Percentiles rank a stretch among this genome's conserved stretches.
Evolutionary conservation across 192 early-diverging fungal genomes (phyloP).

Genomic region (Gonapodya sp.): DNA sequence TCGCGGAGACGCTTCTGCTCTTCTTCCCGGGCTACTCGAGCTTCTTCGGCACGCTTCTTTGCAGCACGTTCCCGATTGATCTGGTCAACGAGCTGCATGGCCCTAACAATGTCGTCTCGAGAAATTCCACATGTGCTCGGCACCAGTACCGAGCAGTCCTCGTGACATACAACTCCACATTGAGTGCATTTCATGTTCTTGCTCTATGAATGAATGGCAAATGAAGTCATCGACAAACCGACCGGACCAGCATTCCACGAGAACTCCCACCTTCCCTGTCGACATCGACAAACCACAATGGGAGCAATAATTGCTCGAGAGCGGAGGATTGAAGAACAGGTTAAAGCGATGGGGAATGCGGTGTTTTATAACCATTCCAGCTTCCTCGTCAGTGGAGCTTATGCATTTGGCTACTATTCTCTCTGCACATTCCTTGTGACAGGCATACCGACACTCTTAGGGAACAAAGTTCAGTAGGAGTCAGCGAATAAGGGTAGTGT

Average conservation of each 20-base stretch:
- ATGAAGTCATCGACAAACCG: not conserved
- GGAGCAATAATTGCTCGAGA: constrained; percentile 83
- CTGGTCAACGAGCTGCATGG: constrained; percentile 72
- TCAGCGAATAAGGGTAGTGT: not conserved
- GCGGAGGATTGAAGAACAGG: constrained; percentile 39
- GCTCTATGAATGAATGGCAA: constrained; percentile 23
- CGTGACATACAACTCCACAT: constrained; percentile 74
- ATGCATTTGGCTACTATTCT: constrained; percentile 88
- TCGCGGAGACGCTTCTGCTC: constrained; percentile 1
- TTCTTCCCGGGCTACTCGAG: constrained; percentile 2
- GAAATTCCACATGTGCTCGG: constrained; percentile 90
- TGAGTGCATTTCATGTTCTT: constrained; percentile 50
- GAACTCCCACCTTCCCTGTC: constrained; percentile 46
- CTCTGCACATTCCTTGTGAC: constrained; percentile 80
- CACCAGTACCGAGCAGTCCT: constrained; percentile 71
- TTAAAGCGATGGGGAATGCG: constrained; percentile 96
- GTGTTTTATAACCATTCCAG: constrained; percentile 51
- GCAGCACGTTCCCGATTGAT: not conserved
- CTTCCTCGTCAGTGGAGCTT: constrained; percentile 30
- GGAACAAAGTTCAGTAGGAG: no score
- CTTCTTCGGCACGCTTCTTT: constrained; percentile 15
- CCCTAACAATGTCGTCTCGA: constrained; percentile 73
- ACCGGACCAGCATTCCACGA: not conserved
- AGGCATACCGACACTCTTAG: constrained; percentile 79
- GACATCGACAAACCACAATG: constrained; percentile 96